Evolutionary conservation across 2,329 filamentous ascomycete genomes (phyloP).

Genomic region (Cladobotryum mycophilum): DNA sequence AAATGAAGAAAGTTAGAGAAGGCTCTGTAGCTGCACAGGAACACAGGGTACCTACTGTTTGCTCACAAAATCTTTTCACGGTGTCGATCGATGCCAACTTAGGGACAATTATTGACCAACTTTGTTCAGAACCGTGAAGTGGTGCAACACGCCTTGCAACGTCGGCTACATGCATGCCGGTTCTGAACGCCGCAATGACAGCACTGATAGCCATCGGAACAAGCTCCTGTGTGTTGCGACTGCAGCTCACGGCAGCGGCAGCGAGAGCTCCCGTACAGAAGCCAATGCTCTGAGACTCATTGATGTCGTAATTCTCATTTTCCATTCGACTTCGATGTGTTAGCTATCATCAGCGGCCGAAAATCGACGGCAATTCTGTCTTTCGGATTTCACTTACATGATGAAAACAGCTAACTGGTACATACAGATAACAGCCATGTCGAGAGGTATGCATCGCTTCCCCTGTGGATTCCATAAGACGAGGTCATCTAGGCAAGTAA

Average conservation of each 20-base stretch:
- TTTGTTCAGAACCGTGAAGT: neutral
- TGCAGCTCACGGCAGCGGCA: slow-evolving; percentile 6
- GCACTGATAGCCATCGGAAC: slow-evolving; percentile 8
- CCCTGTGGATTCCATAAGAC: slow-evolving; percentile 5
- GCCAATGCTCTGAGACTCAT: neutral
- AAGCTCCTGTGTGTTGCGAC: slow-evolving; percentile 6
- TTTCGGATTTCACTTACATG: neutral
- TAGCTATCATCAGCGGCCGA: neutral
- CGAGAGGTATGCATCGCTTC: slow-evolving; percentile 4
- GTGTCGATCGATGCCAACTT: neutral
- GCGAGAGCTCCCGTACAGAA: slow-evolving; percentile 9
- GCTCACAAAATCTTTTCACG: neutral
- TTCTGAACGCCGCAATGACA: slow-evolving; percentile 6
- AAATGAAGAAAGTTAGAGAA: neutral
- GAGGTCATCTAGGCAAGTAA: slow-evolving; percentile 8
- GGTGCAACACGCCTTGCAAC: neutral
- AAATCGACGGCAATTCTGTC: too few relatives aligned
- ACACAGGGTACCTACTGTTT: neutral
- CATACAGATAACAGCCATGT: slow-evolving; percentile 9
- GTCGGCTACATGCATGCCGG: slow-evolving; percentile 5
- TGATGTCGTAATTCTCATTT: neutral
- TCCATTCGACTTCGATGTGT: neutral
- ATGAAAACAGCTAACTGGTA: slow-evolving; percentile 9
- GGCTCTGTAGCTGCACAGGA: neutral
- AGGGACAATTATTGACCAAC: neutral